phyloP scores from a whole-genome alignment of 1,284 basidiomycete species.

The Pterula multifida region DNA sequence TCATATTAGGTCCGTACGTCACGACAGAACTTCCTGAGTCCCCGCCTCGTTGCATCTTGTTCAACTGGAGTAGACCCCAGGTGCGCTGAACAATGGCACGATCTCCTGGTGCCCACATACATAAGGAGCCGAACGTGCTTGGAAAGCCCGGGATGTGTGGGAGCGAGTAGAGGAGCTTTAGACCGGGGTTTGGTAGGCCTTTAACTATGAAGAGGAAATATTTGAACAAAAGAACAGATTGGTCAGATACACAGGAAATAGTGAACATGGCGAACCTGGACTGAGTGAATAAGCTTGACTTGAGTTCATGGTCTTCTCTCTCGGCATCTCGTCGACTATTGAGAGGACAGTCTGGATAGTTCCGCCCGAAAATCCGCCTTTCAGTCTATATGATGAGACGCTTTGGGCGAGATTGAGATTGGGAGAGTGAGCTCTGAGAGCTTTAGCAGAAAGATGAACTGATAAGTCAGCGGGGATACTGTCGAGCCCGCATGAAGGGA shows the following conservation, averaged over 20 bases:
- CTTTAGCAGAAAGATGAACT: constrained; percentile 30
- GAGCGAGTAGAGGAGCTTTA: constrained; percentile 34
- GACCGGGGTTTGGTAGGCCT: constrained; percentile 25
- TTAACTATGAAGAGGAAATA: constrained; percentile 19
- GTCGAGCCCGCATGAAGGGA: constrained; percentile 51
- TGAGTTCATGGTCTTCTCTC: constrained; percentile 21
- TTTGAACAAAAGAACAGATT: not conserved
- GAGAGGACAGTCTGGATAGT: constrained; percentile 46
- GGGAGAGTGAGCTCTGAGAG: not conserved
- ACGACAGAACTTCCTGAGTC: constrained; percentile 8
- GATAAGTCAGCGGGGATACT: constrained; percentile 46
- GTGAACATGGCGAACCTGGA: constrained; percentile 28
- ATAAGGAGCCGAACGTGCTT: constrained; percentile 41
- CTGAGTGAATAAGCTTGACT: constrained; percentile 39
- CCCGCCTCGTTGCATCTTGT: constrained; percentile 13
- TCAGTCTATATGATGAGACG: constrained; percentile 32
- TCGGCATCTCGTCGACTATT: constrained; percentile 35
- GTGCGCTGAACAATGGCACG: constrained; percentile 65
- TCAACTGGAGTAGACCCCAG: constrained; percentile 54
- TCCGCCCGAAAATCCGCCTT: constrained; percentile 57
- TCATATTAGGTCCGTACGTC: constrained; percentile 55
- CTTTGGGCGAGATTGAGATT: not conserved
- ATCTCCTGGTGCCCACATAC: constrained; percentile 54
- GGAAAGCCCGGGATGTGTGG: constrained; percentile 26
- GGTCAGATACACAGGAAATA: constrained; percentile 1